phyloP scores from a whole-genome alignment of 1,139 yeast genomes.

The Blastobotrys apis region DNA sequence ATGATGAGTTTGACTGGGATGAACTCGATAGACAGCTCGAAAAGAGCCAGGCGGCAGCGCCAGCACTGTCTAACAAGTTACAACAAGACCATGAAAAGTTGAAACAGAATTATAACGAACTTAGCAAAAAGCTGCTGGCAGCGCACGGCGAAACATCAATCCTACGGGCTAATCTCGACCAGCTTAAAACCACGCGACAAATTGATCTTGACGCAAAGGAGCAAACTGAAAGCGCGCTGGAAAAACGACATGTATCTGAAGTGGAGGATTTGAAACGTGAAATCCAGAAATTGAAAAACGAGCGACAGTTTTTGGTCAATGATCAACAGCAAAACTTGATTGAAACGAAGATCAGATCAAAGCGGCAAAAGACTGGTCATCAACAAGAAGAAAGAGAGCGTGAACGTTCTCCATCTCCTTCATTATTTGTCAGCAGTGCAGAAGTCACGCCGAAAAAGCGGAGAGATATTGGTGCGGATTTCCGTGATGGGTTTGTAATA shows the following conservation, averaged over 20 bases:
- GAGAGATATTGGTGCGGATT: constrained; percentile 5
- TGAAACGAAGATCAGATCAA: constrained; percentile 8
- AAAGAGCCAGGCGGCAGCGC: not conserved
- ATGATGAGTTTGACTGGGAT: constrained; percentile 11
- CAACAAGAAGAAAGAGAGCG: not conserved
- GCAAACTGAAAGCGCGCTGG: constrained; percentile 40
- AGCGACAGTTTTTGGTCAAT: constrained; percentile 56
- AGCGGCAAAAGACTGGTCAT: not conserved
- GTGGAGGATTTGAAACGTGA: constrained; percentile 42
- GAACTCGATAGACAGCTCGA: constrained; percentile 9
- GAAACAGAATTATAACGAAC: constrained; percentile 9
- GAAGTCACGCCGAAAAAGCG: constrained; percentile 1
- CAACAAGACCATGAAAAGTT: constrained; percentile 3
- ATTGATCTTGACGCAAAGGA: constrained; percentile 43
- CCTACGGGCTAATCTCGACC: constrained; percentile 57
- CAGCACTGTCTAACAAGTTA: constrained; percentile 5
- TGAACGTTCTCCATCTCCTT: not conserved
- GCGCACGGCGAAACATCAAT: constrained; percentile 67
- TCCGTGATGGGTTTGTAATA: constrained; percentile 3
- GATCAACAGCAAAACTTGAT: constrained; percentile 33
- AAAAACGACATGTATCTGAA: constrained; percentile 34
- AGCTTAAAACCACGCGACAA: constrained; percentile 36
- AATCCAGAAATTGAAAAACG: constrained; percentile 60
- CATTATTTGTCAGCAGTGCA: not conserved
- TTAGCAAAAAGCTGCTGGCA: constrained; percentile 17